Base-by-base conservation (phyloP, 1,284 basidiomycete genomes). In the Malassezia restricta region DNA sequence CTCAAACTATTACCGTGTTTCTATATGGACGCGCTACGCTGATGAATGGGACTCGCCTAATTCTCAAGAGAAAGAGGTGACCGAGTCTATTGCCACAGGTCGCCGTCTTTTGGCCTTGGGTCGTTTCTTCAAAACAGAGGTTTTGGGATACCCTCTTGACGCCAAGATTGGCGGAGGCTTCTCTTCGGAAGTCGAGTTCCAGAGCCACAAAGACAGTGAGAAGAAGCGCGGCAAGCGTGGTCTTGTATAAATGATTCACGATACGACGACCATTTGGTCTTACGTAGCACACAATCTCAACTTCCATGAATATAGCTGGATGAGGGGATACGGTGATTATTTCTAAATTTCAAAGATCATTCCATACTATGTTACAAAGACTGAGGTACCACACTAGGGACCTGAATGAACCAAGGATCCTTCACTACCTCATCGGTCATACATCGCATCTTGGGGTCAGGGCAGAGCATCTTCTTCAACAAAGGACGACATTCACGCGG, bases 381-480 rank as follows among this genome's bases (percentile, higher is more conserved):
- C 32, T 41, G 47, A 17, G 47, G 30, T 14, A 45, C 52, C 6
- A 31, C 17, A 20, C 44, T 43, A 3, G 54, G 49, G 14, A 56
- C 43, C 29, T 56, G 54, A 3, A 40, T 74, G 55, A 95, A 76
- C 91, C 91, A 98, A 44, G 83, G 71, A 68, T 95, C 83, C 63
- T 79, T 79, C 55, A 92, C 77, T 44, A 87, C 81, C 47, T 91
- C 87, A 61, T 96, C 91, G 63, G 92, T 86, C 47, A 81, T 77
- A 62, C 78, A 79, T 24, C 92, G 79, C 40, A 78, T 76, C 76
- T 86, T 85, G 14, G 91, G 89, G 70, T 95, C 85, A 1, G 92
- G 92, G 68, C 94, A 88, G 44, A 98, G 80, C 91, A 98, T 98
- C 78, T 84, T 84, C 66, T 91, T 83, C 58, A 98, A 80, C 58